Percentiles rank a stretch among this genome's conserved stretches.
Conservation (phyloP, 371 early-diverging fungal species). For the Saksenaea vasiformis region DNA sequence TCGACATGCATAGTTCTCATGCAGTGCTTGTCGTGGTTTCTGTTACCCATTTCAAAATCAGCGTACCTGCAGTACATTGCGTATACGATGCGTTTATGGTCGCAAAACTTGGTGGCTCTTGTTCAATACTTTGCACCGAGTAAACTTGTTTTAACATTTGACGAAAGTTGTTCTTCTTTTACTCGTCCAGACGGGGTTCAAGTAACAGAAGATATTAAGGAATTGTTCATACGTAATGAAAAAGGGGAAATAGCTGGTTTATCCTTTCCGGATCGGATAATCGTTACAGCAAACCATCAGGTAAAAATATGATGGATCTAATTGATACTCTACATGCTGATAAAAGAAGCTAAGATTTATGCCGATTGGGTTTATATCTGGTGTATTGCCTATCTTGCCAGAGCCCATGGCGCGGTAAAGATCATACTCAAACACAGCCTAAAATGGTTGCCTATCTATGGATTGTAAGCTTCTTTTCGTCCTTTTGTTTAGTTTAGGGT, state of each 20-base stretch:
- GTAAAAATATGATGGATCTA: conserved; percentile 23
- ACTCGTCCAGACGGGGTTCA: conserved; percentile 10
- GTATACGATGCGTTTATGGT: conserved; percentile 50
- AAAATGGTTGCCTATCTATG: conserved; percentile 77
- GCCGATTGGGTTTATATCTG: conserved; percentile 91
- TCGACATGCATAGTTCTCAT: not conserved
- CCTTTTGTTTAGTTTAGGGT: not conserved
- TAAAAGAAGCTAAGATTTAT: conserved; percentile 54
- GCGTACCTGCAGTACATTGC: conserved; percentile 47
- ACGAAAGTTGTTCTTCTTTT: conserved; percentile 28
- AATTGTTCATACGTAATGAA: conserved; percentile 28
- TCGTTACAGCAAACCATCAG: conserved; percentile 83
- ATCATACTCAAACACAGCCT: conserved; percentile 80
- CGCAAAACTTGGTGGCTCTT: conserved; percentile 49
- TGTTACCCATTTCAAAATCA: conserved; percentile 37
- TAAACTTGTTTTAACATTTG: conserved; percentile 52
- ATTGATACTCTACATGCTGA: too few species aligned
- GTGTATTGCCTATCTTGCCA: conserved; percentile 62
- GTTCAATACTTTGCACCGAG: conserved; percentile 59
- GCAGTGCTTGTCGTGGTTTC: conserved; percentile 26
- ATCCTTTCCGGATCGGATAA: conserved; percentile 46
- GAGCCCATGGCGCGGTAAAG: conserved; percentile 74
- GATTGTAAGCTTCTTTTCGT: conserved; percentile 54
- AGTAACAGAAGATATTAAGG: conserved; percentile 16
- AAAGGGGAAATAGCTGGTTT: conserved; percentile 23